Base-by-base conservation (phyloP, 257 asterid genomes). In the Plectranthus barbatus region DNA sequence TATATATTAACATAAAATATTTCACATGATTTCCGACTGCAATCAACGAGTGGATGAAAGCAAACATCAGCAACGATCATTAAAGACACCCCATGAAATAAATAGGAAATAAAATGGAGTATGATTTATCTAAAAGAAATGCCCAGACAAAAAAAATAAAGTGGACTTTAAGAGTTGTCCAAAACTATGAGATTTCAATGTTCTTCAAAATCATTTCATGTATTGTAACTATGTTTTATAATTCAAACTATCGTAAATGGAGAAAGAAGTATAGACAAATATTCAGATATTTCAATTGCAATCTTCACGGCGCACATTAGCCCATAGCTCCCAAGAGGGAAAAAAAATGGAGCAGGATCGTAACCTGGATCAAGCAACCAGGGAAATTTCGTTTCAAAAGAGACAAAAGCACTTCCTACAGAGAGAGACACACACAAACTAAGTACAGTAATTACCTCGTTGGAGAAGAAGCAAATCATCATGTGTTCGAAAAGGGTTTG, bases 281-380 rank as follows among this genome's bases (percentile, higher is more conserved):
- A 53, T 36, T 7, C 5, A 23, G 13, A 72, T 48, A 18, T 15
- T 58, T 63, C 64, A 62, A 62, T 33, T 46, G 62, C 23, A 41
- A 15, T 61, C 70, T 36, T 56, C 73, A 36, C 74, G 61, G 66
- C 72, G 42, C 50, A 21, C 52, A 21, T 54, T 48, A 45, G 77
- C 78, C 45, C 67, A 62, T 34, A 47, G 53, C 78, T 67, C 64
- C 77, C 67, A 55, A 67, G 47, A 74, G 76, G 3, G 66, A 67
- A 58, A 62, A 51, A 73, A 80, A 68, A 72, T 70, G 81, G 78
- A 75, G 75, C 42, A 69, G 78, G 67, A 54, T 63, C 76, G n/a
- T 48, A 58, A 46, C 62, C 75, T 53, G 63, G 54, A 54, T 56
- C 56, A n/a, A 19, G 50, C 36, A 46, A 50, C 39, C 58, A 52